Evolutionary conservation across 73 alveolate species (phyloP).

Genomic region (Tetrahymena thermophila): DNA sequence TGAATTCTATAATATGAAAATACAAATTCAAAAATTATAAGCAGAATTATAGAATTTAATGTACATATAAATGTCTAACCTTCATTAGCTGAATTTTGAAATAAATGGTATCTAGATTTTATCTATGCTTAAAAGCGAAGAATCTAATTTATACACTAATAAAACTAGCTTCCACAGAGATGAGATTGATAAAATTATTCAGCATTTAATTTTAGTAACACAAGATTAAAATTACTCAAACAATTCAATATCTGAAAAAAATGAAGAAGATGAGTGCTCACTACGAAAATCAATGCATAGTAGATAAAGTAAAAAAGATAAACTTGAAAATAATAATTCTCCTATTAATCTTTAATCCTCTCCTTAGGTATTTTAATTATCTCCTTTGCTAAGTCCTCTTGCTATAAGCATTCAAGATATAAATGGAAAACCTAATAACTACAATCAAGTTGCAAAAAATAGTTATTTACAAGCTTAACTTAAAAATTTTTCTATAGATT

Average conservation of each 20-base stretch:
- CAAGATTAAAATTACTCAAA: neutral
- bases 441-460: neutral
- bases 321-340: neutral
- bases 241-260: neutral
- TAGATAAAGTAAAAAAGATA: neutral
- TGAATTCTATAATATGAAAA: neutral
- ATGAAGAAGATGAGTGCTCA: neutral
- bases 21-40: neutral
- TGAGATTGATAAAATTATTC: neutral
- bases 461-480: neutral
- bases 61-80: neutral
- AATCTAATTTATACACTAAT: neutral
- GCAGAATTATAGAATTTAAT: neutral
- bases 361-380: neutral
- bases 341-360: neutral
- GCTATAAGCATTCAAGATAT: neutral
- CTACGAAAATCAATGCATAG: neutral
- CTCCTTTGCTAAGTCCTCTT: neutral
- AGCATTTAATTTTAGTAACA: neutral
- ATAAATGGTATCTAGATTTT: neutral
- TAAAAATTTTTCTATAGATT: neutral
- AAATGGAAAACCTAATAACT: neutral
- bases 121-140: neutral
- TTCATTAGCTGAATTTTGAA: neutral
- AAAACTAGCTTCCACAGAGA: neutral